Percentiles rank a stretch among this genome's conserved stretches.
phyloP scores from a whole-genome alignment of 305 asterid genomes.

The Fraxinus velutina region DNA sequence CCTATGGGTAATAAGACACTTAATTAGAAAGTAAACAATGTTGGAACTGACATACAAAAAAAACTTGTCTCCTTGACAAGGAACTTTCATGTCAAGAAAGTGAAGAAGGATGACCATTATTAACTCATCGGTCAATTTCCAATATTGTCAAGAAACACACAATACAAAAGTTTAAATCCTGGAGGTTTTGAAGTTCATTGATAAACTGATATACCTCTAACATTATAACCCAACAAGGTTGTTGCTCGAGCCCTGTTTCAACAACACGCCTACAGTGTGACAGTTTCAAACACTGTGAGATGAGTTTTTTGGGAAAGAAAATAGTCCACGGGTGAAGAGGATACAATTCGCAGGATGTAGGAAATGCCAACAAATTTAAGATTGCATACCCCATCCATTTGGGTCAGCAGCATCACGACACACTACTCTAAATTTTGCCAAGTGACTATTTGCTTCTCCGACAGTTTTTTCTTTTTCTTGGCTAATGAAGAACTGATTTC shows the following conservation, averaged over 20 bases:
- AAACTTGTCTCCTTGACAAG: not conserved
- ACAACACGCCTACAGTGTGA: conserved; percentile 19
- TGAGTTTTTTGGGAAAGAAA: conserved; percentile 4
- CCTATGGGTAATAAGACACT: conserved; percentile 35
- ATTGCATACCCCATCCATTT: conserved; percentile 76
- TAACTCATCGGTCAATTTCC: conserved; percentile 5
- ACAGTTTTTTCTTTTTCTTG: conserved; percentile 73
- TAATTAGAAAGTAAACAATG: not conserved
- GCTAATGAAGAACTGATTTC: conserved; percentile 95
- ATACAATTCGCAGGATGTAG: conserved; percentile 9
- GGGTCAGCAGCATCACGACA: conserved; percentile 92
- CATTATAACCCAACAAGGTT: conserved; percentile 99
- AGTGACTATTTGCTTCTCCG: conserved; percentile 74
- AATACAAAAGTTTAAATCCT: not conserved
- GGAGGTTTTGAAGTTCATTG: not conserved
- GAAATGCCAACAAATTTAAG: conserved; percentile 21
- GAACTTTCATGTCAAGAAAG: conserved; percentile 10
- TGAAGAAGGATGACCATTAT: not conserved
- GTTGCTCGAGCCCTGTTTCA: conserved; percentile 70
- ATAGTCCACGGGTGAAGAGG: not conserved
- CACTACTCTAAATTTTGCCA: conserved; percentile 69
- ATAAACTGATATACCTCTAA: conserved; percentile 59
- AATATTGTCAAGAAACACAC: conserved; percentile 9
- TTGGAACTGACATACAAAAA: conserved; percentile 3
- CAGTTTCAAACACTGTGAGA: not conserved